Base-by-base conservation (phyloP, 306 rosid species). In the Acacia crassicarpa region DNA sequence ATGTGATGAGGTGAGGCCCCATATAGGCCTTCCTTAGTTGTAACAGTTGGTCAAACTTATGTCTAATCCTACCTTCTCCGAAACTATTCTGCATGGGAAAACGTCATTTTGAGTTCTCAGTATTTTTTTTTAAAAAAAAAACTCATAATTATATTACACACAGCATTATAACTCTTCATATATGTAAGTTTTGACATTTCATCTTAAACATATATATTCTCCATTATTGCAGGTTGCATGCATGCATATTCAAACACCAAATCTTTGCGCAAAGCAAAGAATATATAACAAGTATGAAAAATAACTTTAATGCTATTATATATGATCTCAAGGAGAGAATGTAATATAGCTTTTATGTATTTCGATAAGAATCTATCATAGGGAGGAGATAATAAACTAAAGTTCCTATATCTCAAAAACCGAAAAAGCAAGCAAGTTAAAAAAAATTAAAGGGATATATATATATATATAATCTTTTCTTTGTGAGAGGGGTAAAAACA, bases 1-100 rank as follows among this genome's bases (percentile, higher is more conserved):
- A 45, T 84, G 84, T 78, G 82, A 81, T 87, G 78, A 71, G 78
- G 66, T 74, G 76, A 83, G 87, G 91, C 56, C 90, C 91, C 89
- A 82, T 86, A 65, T 73, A 38, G 41, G 41, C 80, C 84, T 84
- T 77, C 79, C 69, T 76, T 78, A 59, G 76, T 56, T 56, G 38
- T 44, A 80, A 71, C 69, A 84, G 19, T 69, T 80, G 85, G 85
- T 87, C 90, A 87, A 87, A 82, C 75, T 79, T 76, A 43, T 77
- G 81, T 79, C 83, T 41, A 83, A 77, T 80, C 80, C 51, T 82
- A 63, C 70, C 74, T 67, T 80, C 74, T 46, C 53, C 10, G 16
- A 56, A 53, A 86, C 83, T 81, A 65, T 85, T 79, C 78, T 80
- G 81, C 84, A 83, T 83, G 84, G 71, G 44, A 75, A 84, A 51